These are phyloP conservation scores for Hyphopichia khmerensis DNA, from an alignment of 1,139 yeast species.

Conservation along the genomic window DNA sequence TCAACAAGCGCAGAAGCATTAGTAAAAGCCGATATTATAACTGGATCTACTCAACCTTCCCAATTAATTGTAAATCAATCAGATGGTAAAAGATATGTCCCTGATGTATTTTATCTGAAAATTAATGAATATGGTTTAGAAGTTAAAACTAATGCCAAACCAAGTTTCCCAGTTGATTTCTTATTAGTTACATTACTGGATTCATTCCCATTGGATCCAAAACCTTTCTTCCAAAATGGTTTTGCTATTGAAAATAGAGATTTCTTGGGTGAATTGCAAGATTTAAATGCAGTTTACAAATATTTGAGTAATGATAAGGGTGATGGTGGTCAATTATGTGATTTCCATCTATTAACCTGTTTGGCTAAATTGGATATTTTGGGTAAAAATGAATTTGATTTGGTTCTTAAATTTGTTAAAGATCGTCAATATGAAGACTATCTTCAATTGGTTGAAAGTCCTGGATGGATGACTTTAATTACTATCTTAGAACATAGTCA, in stretches of 20 bases:
- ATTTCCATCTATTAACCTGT: conserved; percentile 74
- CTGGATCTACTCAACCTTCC: conserved; percentile 89
- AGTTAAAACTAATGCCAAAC: conserved; percentile 87
- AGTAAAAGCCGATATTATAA: conserved; percentile 79
- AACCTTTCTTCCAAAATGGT: conserved; percentile 43
- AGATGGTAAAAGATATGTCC: conserved; percentile 75
- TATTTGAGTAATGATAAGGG: conserved; percentile 47
- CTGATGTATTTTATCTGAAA: conserved; percentile 85
- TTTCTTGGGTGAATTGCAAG: conserved; percentile 72
- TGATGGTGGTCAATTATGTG: conserved; percentile 45
- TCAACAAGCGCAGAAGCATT: conserved; percentile 85
- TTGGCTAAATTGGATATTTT: conserved; percentile 54
- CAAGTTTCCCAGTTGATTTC: conserved; percentile 95
- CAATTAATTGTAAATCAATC: conserved; percentile 79
- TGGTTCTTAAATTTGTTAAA: conserved; percentile 45
- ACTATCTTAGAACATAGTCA: conserved; percentile 51
- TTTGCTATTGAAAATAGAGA: conserved; percentile 82
- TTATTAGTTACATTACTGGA: conserved; percentile 85
- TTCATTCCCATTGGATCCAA: conserved; percentile 77
- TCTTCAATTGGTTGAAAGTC: conserved; percentile 55
- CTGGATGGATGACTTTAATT: conserved; percentile 76
- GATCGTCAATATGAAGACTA: conserved; percentile 43
- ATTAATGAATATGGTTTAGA: conserved; percentile 86
- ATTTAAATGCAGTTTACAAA: conserved; percentile 39
- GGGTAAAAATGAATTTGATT: conserved; percentile 47